Evolutionary conservation across 164 flowering plant genomes (phyloP).

Genomic region (Nymphaea thermarum): DNA sequence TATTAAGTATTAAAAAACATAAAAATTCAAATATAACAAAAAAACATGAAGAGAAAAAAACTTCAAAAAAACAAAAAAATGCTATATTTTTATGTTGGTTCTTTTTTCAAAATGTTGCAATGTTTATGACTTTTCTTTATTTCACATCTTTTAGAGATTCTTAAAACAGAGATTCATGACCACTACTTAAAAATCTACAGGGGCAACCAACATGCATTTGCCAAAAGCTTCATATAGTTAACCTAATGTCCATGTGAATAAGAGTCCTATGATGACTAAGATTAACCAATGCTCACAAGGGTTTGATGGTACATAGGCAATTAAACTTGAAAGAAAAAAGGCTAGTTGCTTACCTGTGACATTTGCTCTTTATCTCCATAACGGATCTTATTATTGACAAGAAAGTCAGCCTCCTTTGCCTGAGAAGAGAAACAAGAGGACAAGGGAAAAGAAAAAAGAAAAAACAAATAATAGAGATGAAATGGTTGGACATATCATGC

Average conservation of each 20-base stretch:
- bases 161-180: no score
- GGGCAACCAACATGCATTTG: no score
- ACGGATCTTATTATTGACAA: conserved; percentile 59
- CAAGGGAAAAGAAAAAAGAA: not conserved
- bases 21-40: no score
- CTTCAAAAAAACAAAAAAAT: no score
- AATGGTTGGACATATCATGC: not conserved
- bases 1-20: no score
- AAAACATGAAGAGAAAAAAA: no score
- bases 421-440: conserved; percentile 15
- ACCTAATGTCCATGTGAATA: not conserved
- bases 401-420: conserved; percentile 79
- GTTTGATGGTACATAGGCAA: not conserved
- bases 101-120: no score
- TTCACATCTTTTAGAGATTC: no score
- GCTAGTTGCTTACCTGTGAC: conserved; percentile 49
- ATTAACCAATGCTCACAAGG: not conserved
- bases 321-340: conserved; percentile 6
- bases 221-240: not conserved
- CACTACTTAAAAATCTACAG: no score
- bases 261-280: not conserved
- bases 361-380: conserved; percentile 72
- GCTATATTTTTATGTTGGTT: no score
- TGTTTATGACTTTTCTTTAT: no score
- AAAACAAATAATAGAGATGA: not conserved